Evolutionary conservation across 192 early-diverging fungal genomes (phyloP).

Genomic region (Glomus cerebriforme): DNA sequence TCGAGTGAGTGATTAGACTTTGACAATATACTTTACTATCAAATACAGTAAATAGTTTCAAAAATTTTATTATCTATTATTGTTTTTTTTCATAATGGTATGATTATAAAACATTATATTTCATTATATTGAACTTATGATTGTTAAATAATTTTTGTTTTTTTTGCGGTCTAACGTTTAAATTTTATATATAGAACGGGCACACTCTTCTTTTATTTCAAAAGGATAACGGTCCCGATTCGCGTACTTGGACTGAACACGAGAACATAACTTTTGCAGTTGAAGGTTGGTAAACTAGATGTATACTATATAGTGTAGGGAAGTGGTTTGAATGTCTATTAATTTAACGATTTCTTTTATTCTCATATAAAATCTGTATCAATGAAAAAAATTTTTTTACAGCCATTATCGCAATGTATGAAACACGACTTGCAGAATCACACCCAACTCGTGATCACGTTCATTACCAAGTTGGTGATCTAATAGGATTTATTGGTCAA

Average conservation of each 20-base stretch:
- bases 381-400: not conserved
- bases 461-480: slow-evolving; percentile 44
- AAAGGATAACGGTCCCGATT: slow-evolving; percentile 18
- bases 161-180: not conserved
- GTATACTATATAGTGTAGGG: not conserved
- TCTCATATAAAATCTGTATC: not conserved
- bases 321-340: not conserved
- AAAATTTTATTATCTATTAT: too few species aligned
- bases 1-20: too few species aligned
- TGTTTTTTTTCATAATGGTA: not conserved
- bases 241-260: slow-evolving; percentile 37
- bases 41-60: too few species aligned
- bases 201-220: slow-evolving; percentile 42
- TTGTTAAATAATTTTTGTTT: not conserved
- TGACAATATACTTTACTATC: too few species aligned
- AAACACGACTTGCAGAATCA: slow-evolving; percentile 38
- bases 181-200: not conserved
- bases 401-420: slow-evolving; percentile 40
- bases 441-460: slow-evolving; percentile 34
- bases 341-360: not conserved
- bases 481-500: slow-evolving; percentile 42
- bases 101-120: too few species aligned
- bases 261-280: slow-evolving; percentile 33
- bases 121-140: not conserved
- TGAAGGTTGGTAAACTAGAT: slow-evolving; percentile 24